These are phyloP conservation scores for Glycine latifolia DNA, from an alignment of 306 rosid species.

Conservation along the genomic window DNA sequence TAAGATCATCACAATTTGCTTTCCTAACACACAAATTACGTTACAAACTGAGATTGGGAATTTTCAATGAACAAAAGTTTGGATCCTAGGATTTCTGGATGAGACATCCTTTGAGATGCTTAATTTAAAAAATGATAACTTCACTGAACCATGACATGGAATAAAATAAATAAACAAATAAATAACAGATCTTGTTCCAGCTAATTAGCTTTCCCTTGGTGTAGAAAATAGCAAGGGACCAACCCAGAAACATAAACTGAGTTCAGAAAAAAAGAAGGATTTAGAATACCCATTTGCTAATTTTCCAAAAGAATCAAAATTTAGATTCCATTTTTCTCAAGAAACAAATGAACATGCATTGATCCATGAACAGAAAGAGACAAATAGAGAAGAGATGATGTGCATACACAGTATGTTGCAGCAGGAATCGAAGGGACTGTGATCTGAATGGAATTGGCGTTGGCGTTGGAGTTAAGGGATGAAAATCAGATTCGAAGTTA, in stretches of 20 bases:
- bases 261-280: background rate
- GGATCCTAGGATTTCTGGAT: background rate
- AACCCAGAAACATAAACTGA: slow-evolving; percentile 27
- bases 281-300: background rate
- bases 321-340: background rate
- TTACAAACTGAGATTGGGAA: slow-evolving; percentile 4
- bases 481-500: background rate
- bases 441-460: background rate
- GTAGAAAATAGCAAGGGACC: slow-evolving; percentile 3
- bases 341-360: background rate
- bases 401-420: background rate
- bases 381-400: background rate
- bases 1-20: slow-evolving; percentile 7
- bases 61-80: background rate
- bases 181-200: background rate
- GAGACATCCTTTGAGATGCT: background rate
- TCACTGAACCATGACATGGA: background rate
- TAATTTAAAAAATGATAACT: background rate
- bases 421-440: background rate
- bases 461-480: background rate
- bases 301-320: background rate
- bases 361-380: slow-evolving; percentile 15
- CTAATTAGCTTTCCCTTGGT: background rate
- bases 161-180: background rate
- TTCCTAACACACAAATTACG: background rate